Evolutionary conservation across 2,329 filamentous ascomycete genomes (phyloP).

Genomic region (Orbilia brochopaga): DNA sequence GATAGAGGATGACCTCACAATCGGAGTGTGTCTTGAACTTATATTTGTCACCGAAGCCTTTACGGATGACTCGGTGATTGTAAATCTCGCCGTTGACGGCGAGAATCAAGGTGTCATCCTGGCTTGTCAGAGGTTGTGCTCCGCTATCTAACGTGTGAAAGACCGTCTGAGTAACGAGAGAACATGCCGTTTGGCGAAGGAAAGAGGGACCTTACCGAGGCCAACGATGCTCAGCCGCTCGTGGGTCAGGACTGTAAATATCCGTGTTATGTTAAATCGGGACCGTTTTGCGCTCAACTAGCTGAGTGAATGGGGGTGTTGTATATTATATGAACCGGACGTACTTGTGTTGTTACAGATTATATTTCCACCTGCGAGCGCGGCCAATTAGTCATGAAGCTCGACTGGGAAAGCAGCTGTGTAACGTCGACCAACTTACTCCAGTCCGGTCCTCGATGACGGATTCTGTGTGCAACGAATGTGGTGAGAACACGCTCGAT

Average conservation of each 20-base stretch:
- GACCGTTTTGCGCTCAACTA: not conserved
- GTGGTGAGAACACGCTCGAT: slow-evolving; percentile 55
- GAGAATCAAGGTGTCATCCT: slow-evolving; percentile 83
- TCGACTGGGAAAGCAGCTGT: slow-evolving; percentile 46
- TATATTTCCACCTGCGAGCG: slow-evolving; percentile 77
- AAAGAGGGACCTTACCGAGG: slow-evolving; percentile 68
- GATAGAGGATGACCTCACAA: slow-evolving; percentile 96
- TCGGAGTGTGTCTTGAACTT: slow-evolving; percentile 99
- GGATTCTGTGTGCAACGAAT: slow-evolving; percentile 67
- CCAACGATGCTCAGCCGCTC: slow-evolving; percentile 97
- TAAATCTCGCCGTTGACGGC: slow-evolving; percentile 99
- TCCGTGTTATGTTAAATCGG: slow-evolving; percentile 7
- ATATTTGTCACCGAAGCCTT: slow-evolving; percentile 80
- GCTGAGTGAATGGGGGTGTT: not conserved
- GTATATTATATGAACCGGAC: slow-evolving; percentile 55
- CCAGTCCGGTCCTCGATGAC: slow-evolving; percentile 98
- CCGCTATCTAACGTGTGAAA: slow-evolving; percentile 72
- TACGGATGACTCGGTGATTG: slow-evolving; percentile 95
- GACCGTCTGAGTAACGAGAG: slow-evolving; percentile 52
- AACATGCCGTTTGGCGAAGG: slow-evolving; percentile 42
- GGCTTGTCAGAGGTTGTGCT: slow-evolving; percentile 92
- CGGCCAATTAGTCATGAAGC: not conserved
- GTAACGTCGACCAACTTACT: slow-evolving; percentile 72
- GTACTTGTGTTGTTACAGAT: slow-evolving; percentile 89
- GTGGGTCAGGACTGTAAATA: slow-evolving; percentile 80